Evolutionary conservation across 2,329 filamentous ascomycete species (phyloP).

Genomic region (Scortechinia acanthostroma): DNA sequence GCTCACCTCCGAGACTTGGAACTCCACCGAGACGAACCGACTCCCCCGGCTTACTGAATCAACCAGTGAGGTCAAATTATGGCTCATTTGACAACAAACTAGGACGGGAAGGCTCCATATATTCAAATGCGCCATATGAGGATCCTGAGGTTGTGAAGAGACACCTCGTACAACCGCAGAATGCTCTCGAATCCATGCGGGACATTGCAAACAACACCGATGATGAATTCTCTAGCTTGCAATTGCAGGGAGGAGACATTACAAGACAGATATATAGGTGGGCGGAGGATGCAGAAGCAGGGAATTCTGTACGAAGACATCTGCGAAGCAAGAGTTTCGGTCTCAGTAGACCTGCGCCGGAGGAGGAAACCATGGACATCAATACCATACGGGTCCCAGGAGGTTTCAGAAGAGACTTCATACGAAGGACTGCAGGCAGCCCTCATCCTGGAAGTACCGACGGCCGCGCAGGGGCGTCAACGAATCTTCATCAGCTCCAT

Average conservation of each 20-base stretch:
- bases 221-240: slow-evolving; percentile 88
- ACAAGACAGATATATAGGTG: slow-evolving; percentile 93
- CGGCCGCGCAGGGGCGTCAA: no score
- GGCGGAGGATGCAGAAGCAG: slow-evolving; percentile 78
- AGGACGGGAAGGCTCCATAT: not conserved
- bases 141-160: slow-evolving; percentile 86
- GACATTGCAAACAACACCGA: slow-evolving; percentile 36
- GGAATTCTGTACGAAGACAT: slow-evolving; percentile 46
- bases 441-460: slow-evolving; percentile 36
- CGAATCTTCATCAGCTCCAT: slow-evolving; percentile 50
- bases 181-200: slow-evolving; percentile 15
- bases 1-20: slow-evolving; percentile 63
- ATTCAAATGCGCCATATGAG: slow-evolving; percentile 34
- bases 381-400: slow-evolving; percentile 87
- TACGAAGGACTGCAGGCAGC: slow-evolving; percentile 69
- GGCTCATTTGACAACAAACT: slow-evolving; percentile 75
- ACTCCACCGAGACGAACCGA: slow-evolving; percentile 52
- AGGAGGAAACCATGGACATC: slow-evolving; percentile 77
- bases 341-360: slow-evolving; percentile 68
- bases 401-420: slow-evolving; percentile 84
- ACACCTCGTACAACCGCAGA: slow-evolving; percentile 72
- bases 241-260: slow-evolving; percentile 87
- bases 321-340: slow-evolving; percentile 85
- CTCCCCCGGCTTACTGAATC: slow-evolving; percentile 43
- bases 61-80: slow-evolving; percentile 60